These are phyloP conservation scores for Chlamydomonas schloesseri DNA, from an alignment of 139 green algal genomes.

Conservation along the genomic window DNA sequence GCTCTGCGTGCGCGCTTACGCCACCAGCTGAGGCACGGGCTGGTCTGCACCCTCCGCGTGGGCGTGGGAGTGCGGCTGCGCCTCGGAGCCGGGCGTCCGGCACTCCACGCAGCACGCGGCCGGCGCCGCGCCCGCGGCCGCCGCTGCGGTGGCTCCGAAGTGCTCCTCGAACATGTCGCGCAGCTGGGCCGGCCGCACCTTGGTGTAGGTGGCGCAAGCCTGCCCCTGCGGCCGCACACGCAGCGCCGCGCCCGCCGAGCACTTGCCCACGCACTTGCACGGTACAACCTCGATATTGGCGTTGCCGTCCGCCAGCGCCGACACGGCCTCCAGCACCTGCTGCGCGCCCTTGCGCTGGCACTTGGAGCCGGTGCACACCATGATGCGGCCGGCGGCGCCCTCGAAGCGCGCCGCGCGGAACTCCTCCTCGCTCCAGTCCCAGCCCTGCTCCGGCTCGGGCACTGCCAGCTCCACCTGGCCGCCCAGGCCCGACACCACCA, in stretches of 20 bases:
- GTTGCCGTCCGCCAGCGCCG: conserved; percentile 30
- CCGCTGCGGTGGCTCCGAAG: neutral
- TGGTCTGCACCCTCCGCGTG: no score
- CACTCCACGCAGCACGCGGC: conserved; percentile 24
- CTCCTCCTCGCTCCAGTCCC: conserved; percentile 26
- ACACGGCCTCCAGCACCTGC: conserved; percentile 45
- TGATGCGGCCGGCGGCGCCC: conserved; percentile 21
- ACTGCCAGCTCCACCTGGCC: conserved; percentile 16
- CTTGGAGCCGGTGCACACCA: conserved; percentile 41
- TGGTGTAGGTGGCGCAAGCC: conserved; percentile 33
- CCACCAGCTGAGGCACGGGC: no score
- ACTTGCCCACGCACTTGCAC: conserved; percentile 61
- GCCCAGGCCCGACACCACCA: neutral
- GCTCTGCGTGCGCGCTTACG: no score
- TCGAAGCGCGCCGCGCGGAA: conserved; percentile 23
- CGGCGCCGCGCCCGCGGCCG: neutral
- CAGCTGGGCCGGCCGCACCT: conserved; percentile 41
- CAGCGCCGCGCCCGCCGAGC: conserved; percentile 47
- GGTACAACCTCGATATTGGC: conserved; percentile 51
- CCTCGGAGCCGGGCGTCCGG: neutral
- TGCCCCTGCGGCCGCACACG: conserved; percentile 33
- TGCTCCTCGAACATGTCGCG: conserved; percentile 21
- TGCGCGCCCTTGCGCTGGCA: conserved; percentile 38
- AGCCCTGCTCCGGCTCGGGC: neutral
- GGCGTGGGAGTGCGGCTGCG: no score